Conservation (phyloP, 768 basidiomycete genomes). For the Pisolithus sp. region DNA sequence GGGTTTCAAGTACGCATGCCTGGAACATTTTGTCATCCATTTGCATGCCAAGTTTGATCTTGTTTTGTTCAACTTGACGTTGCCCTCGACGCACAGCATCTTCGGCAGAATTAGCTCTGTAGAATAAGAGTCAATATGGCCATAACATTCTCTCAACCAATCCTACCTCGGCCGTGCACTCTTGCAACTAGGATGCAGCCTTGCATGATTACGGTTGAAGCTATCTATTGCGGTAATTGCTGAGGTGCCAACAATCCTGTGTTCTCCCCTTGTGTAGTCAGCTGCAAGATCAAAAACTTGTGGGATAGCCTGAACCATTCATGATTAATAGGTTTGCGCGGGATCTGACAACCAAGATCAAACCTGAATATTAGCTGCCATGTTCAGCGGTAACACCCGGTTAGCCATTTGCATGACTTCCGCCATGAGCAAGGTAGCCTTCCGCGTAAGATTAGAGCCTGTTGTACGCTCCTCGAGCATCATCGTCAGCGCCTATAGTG, state of each 20-base stretch:
- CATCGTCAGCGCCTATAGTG: conserved; percentile 64
- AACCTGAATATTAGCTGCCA: conserved; percentile 84
- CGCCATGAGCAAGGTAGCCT: conserved; percentile 86
- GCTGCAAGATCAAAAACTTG: conserved; percentile 80
- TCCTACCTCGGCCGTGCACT: conserved; percentile 59
- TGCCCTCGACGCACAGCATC: conserved; percentile 85
- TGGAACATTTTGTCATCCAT: conserved; percentile 96
- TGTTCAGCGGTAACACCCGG: conserved; percentile 70
- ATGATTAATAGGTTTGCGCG: background rate
- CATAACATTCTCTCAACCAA: background rate
- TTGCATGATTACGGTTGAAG: conserved; percentile 82
- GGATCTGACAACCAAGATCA: conserved; percentile 6
- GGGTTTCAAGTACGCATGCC: conserved; percentile 75
- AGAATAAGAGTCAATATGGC: background rate
- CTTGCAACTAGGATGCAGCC: conserved; percentile 57
- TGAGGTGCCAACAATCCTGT: conserved; percentile 77
- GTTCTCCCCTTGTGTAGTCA: conserved; percentile 68
- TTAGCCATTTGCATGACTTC: conserved; percentile 88
- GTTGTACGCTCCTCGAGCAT: conserved; percentile 79
- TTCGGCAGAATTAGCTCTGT: conserved; percentile 73
- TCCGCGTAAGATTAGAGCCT: conserved; percentile 71
- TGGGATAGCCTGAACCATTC: conserved; percentile 62
- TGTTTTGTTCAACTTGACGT: conserved; percentile 84
- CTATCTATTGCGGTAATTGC: conserved; percentile 87
- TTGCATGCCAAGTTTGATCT: conserved; percentile 84